These are phyloP conservation scores for Penicillium paneum DNA, from an alignment of 2,329 filamentous ascomycete genomes.

Conservation along the genomic window DNA sequence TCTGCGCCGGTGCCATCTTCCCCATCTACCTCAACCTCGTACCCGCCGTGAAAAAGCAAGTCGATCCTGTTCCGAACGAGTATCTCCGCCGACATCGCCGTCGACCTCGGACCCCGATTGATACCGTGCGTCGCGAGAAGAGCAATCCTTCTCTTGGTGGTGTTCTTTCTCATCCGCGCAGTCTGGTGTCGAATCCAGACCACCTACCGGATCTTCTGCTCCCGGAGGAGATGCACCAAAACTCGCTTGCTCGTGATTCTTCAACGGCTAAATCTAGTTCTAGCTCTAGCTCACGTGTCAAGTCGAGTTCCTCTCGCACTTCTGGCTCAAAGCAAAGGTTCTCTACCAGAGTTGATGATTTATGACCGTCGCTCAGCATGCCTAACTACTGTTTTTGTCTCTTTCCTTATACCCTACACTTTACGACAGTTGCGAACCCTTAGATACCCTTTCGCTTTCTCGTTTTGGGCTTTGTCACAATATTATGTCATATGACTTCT, in stretches of 20 bases:
- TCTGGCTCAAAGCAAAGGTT: neutral
- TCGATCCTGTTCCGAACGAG: conserved; percentile 48
- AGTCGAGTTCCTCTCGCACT: neutral
- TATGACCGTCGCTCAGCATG: neutral
- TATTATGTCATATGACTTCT: neutral
- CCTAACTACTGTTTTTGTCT: neutral
- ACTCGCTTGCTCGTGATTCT: neutral
- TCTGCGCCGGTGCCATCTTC: conserved; percentile 51
- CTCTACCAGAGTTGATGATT: neutral
- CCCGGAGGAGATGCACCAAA: conserved; percentile 14
- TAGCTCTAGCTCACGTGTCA: neutral
- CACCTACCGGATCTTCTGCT: conserved; percentile 18
- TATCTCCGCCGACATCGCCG: conserved; percentile 31
- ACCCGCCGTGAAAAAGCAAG: conserved; percentile 48
- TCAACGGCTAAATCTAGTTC: neutral
- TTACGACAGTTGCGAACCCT: neutral
- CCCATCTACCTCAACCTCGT: conserved; percentile 54
- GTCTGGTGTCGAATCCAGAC: conserved; percentile 25
- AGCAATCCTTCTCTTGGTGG: conserved; percentile 30
- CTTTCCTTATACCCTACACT: neutral
- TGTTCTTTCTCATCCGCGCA: conserved; percentile 31
- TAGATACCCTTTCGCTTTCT: conserved; percentile 5
- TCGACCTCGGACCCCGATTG: conserved; percentile 13
- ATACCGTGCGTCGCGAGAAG: conserved; percentile 25
- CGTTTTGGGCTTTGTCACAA: neutral